phyloP scores from a whole-genome alignment of 768 basidiomycete genomes.

The Leucosporidium creatinivorum region DNA sequence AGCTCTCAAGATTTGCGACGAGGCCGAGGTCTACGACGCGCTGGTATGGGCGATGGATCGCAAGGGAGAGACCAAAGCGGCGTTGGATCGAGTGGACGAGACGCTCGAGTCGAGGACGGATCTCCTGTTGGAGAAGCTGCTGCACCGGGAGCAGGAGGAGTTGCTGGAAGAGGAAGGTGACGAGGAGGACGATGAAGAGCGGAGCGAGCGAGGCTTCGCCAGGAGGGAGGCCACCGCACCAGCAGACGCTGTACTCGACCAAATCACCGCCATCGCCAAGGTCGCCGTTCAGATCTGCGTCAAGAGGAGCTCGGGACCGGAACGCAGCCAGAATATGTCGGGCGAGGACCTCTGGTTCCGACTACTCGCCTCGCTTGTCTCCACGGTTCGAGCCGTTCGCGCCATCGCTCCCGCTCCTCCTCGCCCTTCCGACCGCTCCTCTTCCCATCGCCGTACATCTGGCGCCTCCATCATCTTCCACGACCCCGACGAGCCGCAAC shows the following conservation, averaged over 20 bases:
- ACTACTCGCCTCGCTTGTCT: slow-evolving; percentile 71
- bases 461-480: slow-evolving; percentile 22
- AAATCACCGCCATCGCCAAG: slow-evolving; percentile 55
- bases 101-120: slow-evolving; percentile 38
- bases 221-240: not conserved
- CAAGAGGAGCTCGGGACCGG: slow-evolving; percentile 51
- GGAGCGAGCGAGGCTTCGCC: not conserved
- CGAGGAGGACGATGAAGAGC: not conserved
- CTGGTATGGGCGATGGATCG: slow-evolving; percentile 72
- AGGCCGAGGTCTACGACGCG: slow-evolving; percentile 60
- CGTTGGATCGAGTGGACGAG: slow-evolving; percentile 59
- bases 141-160: not conserved
- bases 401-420: slow-evolving; percentile 14
- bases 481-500: slow-evolving; percentile 31
- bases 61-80: slow-evolving; percentile 56
- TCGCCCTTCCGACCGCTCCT: slow-evolving; percentile 8
- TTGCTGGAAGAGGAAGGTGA: slow-evolving; percentile 1
- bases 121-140: slow-evolving; percentile 15
- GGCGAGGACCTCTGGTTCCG: slow-evolving; percentile 86
- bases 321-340: slow-evolving; percentile 38
- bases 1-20: slow-evolving; percentile 53
- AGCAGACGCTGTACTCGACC: slow-evolving; percentile 41
- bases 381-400: slow-evolving; percentile 60
- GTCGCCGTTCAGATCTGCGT: slow-evolving; percentile 64
- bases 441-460: slow-evolving; percentile 19